Base-by-base conservation (phyloP, 331 rosid species). In the Malus hybrid region DNA sequence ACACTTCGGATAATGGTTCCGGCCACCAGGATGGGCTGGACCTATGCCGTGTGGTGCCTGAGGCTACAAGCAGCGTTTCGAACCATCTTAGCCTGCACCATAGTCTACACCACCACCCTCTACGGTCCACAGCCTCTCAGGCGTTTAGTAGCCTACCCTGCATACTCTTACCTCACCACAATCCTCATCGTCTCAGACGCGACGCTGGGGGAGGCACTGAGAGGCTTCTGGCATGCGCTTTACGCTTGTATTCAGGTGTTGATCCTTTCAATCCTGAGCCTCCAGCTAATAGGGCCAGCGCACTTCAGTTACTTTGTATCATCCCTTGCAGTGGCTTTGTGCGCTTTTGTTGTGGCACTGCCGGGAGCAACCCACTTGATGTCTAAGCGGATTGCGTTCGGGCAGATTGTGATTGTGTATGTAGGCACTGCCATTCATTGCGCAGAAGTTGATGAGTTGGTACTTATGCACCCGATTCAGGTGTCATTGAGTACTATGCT, bases 81-180 rank as follows among this genome's bases (percentile, higher is more conserved):
- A 14, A 83, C 86, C 4, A 88, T 91, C 24, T 32, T 87, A 9
- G 91, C 93, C 0, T 86, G 96, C 86, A 67, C 82, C 46, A 57
- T 87, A 50, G 93, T 89, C 9, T 91, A 87, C 19, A 67, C 64
- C 22, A 28, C 80, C 60, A 89, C 92, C 34, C 83, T 90, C 1
- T 93, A 76, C 22, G 88, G 83, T 0, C 96, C 96, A 0, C 14
- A 76, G 10, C 65, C 84, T 10, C 61, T 93, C 67, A 80, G 72
- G 19, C 50, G 19, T 59, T 78, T 74, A 6, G 70, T 88, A 13
- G 60, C 88, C 28, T 86, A 86, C 75, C 97, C 97, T 0, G 89
- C 96, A 33, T 93, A 87, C 80, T 87, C 97, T 0, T 93, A 93
- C 60, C 91, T 88, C 24, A 90, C 97, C 0, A 87, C 81, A 3